Conservation (phyloP, 208 protist genomes). For the Leishmania major region DNA sequence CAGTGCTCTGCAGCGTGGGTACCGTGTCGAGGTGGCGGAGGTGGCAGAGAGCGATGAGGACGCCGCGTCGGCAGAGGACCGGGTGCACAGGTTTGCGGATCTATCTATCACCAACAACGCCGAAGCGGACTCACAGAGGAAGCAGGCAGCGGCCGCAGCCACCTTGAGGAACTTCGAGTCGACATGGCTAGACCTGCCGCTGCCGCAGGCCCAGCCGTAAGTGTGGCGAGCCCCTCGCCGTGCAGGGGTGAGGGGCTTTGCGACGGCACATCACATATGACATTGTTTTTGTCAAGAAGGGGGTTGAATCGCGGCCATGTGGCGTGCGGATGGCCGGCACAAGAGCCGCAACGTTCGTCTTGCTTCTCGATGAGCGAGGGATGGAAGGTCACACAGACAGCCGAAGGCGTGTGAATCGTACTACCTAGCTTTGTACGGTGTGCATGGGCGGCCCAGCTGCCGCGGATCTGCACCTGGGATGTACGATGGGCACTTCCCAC, state of each 20-base stretch:
- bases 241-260: neutral
- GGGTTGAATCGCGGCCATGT: neutral
- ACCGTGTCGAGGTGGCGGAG: slow-evolving; percentile 35
- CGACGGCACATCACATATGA: neutral
- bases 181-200: slow-evolving; percentile 60
- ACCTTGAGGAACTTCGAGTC: slow-evolving; percentile 51
- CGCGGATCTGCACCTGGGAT: neutral
- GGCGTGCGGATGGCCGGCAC: neutral
- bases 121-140: neutral
- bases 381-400: too few species aligned
- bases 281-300: neutral
- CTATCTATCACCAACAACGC: neutral
- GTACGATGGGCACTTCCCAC: neutral
- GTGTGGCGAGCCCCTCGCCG: neutral
- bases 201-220: slow-evolving; percentile 6
- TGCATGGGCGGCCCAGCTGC: neutral
- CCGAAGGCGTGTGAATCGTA: too few species aligned
- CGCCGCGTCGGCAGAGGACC: neutral
- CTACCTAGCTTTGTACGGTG: neutral
- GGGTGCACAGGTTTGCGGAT: slow-evolving; percentile 17
- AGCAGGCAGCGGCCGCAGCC: slow-evolving; percentile 2
- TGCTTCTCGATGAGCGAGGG: neutral
- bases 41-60: slow-evolving; percentile 13
- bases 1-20: slow-evolving; percentile 58
- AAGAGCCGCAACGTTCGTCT: neutral